Conservation (phyloP, 768 basidiomycete species). For the Agrocybe pediades region DNA sequence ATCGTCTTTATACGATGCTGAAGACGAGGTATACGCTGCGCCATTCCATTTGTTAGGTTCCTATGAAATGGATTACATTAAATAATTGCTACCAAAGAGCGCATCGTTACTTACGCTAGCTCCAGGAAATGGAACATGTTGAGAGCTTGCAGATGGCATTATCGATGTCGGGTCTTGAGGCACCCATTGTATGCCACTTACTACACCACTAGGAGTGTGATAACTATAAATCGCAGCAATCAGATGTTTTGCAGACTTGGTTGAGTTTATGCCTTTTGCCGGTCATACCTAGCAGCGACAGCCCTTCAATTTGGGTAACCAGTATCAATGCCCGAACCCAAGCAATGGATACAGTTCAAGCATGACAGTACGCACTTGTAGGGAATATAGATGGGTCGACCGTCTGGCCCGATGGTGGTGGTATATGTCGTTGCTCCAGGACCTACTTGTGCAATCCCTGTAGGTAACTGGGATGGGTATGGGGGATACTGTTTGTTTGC, state of each 20-base stretch:
- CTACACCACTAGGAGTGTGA: slow-evolving; percentile 66
- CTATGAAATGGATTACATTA: not conserved
- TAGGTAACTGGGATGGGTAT: slow-evolving; percentile 21
- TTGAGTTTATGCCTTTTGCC: slow-evolving; percentile 2
- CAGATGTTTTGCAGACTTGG: slow-evolving; percentile 9
- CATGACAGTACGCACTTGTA: slow-evolving; percentile 58
- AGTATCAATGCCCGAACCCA: slow-evolving; percentile 18
- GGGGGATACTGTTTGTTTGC: slow-evolving; percentile 21
- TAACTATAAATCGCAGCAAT: slow-evolving; percentile 51
- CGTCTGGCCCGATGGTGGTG: slow-evolving; percentile 62
- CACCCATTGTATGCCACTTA: slow-evolving; percentile 68
- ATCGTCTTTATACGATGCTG: slow-evolving; percentile 1
- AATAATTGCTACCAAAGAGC: too few relatives aligned
- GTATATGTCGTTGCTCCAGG: slow-evolving; percentile 78
- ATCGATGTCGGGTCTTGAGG: slow-evolving; percentile 70
- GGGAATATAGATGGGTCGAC: slow-evolving; percentile 64
- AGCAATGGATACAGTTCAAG: not conserved
- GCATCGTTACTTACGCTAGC: slow-evolving; percentile 1
- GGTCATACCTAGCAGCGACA: slow-evolving; percentile 66
- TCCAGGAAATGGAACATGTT: slow-evolving; percentile 42
- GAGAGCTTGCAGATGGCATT: slow-evolving; percentile 59
- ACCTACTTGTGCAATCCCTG: slow-evolving; percentile 46
- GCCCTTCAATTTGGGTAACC: slow-evolving; percentile 46
- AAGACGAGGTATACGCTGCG: not conserved
- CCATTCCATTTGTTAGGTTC: slow-evolving; percentile 6